Evolutionary conservation across 164 flowering plant genomes (phyloP).

Genomic region (Magnolia kwangsiensis): DNA sequence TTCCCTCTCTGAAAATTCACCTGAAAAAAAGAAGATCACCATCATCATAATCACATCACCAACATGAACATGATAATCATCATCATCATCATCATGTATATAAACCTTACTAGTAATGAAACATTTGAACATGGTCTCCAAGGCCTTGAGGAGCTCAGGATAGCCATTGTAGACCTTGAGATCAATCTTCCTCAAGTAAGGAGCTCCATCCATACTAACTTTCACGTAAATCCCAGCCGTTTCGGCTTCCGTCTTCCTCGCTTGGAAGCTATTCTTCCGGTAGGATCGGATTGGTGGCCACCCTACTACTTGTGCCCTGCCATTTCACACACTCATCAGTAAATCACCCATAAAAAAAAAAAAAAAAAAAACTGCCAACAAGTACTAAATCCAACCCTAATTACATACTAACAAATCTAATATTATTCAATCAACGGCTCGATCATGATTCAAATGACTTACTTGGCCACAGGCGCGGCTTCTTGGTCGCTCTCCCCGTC

Average conservation of each 20-base stretch:
- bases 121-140: slow-evolving; percentile 70
- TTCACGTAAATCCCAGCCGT: slow-evolving; percentile 55
- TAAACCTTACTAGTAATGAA: slow-evolving; percentile 46
- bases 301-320: slow-evolving; percentile 73
- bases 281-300: slow-evolving; percentile 83
- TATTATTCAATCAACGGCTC: neutral
- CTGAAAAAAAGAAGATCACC: slow-evolving; percentile 19
- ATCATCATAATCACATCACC: neutral
- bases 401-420: neutral
- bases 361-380: neutral
- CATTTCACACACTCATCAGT: slow-evolving; percentile 8
- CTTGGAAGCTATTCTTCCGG: slow-evolving; percentile 51
- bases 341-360: neutral
- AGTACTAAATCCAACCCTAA: neutral
- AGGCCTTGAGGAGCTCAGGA: slow-evolving; percentile 55
- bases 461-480: slow-evolving; percentile 20
- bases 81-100: neutral
- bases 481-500: slow-evolving; percentile 8
- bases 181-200: slow-evolving; percentile 80
- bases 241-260: slow-evolving; percentile 48
- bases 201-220: slow-evolving; percentile 95
- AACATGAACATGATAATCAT: neutral
- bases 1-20: slow-evolving; percentile 58
- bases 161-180: slow-evolving; percentile 60
- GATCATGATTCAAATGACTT: slow-evolving; percentile 9